phyloP scores from a whole-genome alignment of 345 rosid species.

The Syzygium aqueum region DNA sequence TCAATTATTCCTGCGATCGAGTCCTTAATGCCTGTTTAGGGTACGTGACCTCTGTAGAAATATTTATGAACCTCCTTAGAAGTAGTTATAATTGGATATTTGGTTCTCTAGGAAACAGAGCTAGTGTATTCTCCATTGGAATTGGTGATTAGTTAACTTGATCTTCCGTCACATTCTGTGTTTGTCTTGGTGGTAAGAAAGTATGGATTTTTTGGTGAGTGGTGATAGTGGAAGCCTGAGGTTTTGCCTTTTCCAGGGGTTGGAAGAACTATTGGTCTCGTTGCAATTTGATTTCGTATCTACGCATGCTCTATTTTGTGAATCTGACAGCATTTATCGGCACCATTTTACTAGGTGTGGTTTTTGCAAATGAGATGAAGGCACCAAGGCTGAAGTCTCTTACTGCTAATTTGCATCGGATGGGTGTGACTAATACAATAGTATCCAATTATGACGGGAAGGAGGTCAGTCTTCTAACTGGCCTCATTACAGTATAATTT shows the following conservation, averaged over 20 bases:
- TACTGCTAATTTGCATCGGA: slow-evolving; percentile 85
- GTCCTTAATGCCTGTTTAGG: neutral
- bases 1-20: neutral
- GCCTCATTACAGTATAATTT: neutral
- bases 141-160: neutral
- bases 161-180: neutral
- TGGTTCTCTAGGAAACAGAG: neutral
- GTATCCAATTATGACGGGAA: slow-evolving; percentile 95
- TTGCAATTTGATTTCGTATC: neutral
- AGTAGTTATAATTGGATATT: neutral
- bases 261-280: neutral
- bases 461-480: slow-evolving; percentile 46
- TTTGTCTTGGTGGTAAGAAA: neutral
- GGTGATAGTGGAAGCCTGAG: neutral
- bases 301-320: neutral
- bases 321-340: neutral
- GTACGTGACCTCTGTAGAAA: neutral
- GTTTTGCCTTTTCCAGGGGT: neutral
- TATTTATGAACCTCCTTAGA: neutral
- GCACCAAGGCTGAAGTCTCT: slow-evolving; percentile 73
- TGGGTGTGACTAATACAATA: slow-evolving; percentile 91
- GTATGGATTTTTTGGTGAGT: neutral
- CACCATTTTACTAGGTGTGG: slow-evolving; percentile 39
- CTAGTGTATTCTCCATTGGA: neutral
- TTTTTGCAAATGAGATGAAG: slow-evolving; percentile 93